Evolutionary conservation across 192 early-diverging fungal genomes (phyloP), one percentile per base, ranked within the genome.

Genomic region (Coemansia sp.): DNA sequence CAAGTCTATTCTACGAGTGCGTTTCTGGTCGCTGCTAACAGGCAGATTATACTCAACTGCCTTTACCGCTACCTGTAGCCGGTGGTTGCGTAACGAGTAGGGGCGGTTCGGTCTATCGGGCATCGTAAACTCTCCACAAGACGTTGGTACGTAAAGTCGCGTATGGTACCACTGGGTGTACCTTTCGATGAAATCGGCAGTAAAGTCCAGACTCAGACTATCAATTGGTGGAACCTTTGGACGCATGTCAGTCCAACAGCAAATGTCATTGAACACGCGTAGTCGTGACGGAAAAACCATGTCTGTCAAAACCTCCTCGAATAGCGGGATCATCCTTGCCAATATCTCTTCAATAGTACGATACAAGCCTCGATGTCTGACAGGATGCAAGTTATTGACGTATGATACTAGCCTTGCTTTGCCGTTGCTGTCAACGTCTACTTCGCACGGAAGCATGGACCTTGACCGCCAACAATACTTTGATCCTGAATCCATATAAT

Each of bases 31-130:
- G 17, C 7, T 49, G 48, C 22, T 22, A 49, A 14, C 48, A n/a
- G 48, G 48, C 22, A 49, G 17, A 49, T n/a, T n/a, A 22, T 49
- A 49, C 22, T 49, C 48, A 22, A 49, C 48, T 20, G 48, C 48
- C 22, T 49, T 49, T n/a, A 49, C 48, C 22, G 14, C 48, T 49
- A 49, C 48, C 14, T 49, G 48, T 22, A 49, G 22, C 3, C 48
- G 48, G 3, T 49, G 48, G 48, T 22, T 14, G 22, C 48, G 22
- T n/a, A 49, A 22, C 17, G 48, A 49, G 14, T 20, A 49, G 7
- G 48, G 22, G 10, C n/a, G 17, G 48, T n/a, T 49, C 9, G 48
- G 48, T 22, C 48, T 49, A n/a, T 49, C 22, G 48, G 48, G 48
- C 48, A n/a, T 49, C 9, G 9, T 49, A 11, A 49, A 11, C 48